These are phyloP conservation scores for Yarrowia hollandica DNA, from an alignment of 805 yeast genomes.

Conservation along the genomic window DNA sequence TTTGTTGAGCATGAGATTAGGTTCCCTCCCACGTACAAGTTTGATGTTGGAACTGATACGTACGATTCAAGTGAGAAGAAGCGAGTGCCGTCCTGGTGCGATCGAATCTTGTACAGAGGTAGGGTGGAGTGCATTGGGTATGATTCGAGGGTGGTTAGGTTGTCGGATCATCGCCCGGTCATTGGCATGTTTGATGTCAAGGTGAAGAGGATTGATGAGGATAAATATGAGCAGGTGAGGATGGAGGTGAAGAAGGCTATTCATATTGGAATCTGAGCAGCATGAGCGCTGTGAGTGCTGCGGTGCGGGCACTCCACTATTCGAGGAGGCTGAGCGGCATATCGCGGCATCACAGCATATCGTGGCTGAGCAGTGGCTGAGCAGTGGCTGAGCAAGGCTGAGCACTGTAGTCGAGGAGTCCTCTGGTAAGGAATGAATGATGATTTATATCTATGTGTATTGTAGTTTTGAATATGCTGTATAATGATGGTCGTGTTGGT, in stretches of 20 bases:
- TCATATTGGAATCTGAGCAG: too few species aligned
- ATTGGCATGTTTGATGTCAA: conserved; percentile 65
- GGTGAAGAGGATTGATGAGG: conserved; percentile 65
- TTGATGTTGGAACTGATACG: conserved; percentile 75
- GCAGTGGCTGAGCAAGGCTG: too few species aligned
- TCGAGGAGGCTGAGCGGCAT: too few species aligned
- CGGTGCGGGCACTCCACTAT: too few species aligned
- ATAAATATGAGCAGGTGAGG: neutral
- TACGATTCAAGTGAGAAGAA: conserved; percentile 92
- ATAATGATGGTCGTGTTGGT: too few species aligned
- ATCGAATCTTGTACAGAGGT: conserved; percentile 72
- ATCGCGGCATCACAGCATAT: too few species aligned
- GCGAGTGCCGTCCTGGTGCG: conserved; percentile 98
- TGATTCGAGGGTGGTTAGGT: conserved; percentile 55
- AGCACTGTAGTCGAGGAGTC: too few species aligned
- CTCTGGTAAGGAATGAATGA: too few species aligned
- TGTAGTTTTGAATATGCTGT: too few species aligned
- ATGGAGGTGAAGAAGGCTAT: conserved; percentile 1
- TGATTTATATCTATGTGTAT: too few species aligned
- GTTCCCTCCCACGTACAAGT: conserved; percentile 92
- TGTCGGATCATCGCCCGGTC: conserved; percentile 92
- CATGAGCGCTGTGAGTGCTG: too few species aligned
- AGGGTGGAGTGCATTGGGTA: conserved; percentile 61
- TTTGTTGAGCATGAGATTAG: conserved; percentile 72
- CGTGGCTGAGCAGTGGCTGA: too few species aligned